Conservation (phyloP, 108 stramenopile species). For the Conticribra guillardii region DNA sequence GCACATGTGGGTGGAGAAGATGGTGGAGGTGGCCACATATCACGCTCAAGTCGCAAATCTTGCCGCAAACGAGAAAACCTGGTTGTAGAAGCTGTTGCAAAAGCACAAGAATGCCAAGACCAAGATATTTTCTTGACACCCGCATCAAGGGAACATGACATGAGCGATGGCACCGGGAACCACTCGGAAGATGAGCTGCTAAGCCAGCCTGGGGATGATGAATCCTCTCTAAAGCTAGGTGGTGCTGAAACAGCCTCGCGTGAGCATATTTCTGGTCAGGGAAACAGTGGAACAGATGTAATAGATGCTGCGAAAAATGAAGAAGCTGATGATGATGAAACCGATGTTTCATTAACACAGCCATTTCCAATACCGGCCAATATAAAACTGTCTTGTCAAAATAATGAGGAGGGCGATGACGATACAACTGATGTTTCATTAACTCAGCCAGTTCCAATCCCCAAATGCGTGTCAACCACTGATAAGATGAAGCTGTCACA, state of each 20-base stretch:
- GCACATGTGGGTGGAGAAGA: not conserved
- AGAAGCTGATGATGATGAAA: conserved; percentile 10
- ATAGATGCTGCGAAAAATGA: not conserved
- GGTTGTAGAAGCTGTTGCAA: not conserved
- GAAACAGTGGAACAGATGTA: not conserved
- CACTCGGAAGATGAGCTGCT: conserved; percentile 16
- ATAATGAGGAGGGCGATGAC: conserved; percentile 4
- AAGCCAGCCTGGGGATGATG: conserved; percentile 9
- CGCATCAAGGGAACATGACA: not conserved
- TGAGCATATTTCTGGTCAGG: not conserved
- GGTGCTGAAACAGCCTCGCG: not conserved
- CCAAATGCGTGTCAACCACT: not conserved
- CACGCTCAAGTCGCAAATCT: conserved; percentile 1
- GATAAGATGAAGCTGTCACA: not conserved
- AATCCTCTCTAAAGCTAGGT: not conserved
- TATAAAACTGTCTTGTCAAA: conserved; percentile 3
- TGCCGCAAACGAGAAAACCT: not conserved
- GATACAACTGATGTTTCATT: conserved; percentile 11
- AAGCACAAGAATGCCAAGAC: not conserved
- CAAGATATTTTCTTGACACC: not conserved
- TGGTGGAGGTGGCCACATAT: not conserved
- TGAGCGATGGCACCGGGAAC: not conserved
- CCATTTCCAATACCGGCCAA: conserved; percentile 1
- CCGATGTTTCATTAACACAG: not conserved
- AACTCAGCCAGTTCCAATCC: conserved; percentile 19